Base-by-base conservation (phyloP, 1,284 basidiomycete genomes). In the Austroboletus novae-zelandiae region DNA sequence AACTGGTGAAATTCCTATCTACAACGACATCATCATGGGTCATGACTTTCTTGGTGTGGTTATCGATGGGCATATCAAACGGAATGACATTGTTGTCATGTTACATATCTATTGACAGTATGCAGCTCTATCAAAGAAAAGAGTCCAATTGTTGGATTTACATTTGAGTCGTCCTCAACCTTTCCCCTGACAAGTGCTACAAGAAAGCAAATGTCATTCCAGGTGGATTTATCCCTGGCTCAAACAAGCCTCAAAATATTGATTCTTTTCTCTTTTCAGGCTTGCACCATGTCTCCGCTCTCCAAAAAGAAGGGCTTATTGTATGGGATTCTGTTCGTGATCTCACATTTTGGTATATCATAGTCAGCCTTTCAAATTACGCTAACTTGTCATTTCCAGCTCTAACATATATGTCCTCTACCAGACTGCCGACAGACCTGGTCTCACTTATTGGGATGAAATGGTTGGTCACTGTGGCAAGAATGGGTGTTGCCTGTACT, bases 91-190 rank as follows among this genome's bases (percentile, higher is more conserved):
- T 10, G 43, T 55, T 1, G 2, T 55, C 5, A 54, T 54, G 48
- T 2, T n/a, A n/a, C n/a, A n/a, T 40, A 0, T 54, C 45, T 10
- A 8, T 55, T 0, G 42, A 55, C 15, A 31, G 52, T 1, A 11
- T 11, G 11, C 30, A 31, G 30, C 30, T 31, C 30, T 31, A 31
- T 31, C 8, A 31, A 7, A 31, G 30, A 7, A 31, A 11, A 11
- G 30, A 31, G 30, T 56, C 25, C 0, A 43, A 56, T 3, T 57
- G 47, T 4, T 57, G 48, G 46, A 36, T 57, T 3, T 51, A 51
- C 2, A 52, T 57, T 0, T 58, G 53, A 47, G 11, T 57, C 1
- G 9, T 57, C 0, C 0, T 27, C 1, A 51, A 58, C 4, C 41
- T 50, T 0, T 9, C 48, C 0, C 48, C 45, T 0, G 36, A 52